Base-by-base conservation (phyloP, 805 yeast genomes). In the Wickerhamomyces bisporus region DNA sequence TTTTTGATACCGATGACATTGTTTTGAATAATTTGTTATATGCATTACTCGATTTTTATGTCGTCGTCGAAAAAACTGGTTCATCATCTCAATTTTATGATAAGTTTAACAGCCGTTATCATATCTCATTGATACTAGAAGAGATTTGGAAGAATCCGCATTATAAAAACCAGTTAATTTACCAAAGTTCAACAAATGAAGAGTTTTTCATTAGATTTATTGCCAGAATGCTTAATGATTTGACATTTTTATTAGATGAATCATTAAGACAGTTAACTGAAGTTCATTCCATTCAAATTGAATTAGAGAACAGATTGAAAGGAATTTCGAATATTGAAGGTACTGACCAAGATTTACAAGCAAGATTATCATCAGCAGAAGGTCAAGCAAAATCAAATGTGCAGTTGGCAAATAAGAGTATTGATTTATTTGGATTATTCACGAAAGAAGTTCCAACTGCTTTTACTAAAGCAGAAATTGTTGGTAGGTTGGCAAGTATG, bases 401-500 rank as follows among this genome's bases (percentile, higher is more conserved):
- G 69, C 86, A 85, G 35, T 66, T 93, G 45, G 79, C 93, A 14
- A 84, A 85, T 49, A 85, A 87, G 60, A 85, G 96, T 0, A 79
- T 89, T 62, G 74, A 73, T 30, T 65, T 93, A 45, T 82, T 93
- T 53, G 80, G 77, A 47, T 63, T 88, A 34, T 93, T 89, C 57
- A 87, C 98, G 0, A 70, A 76, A 41, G 91, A 91, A 45, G 86
- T 86, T 9, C 96, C 98, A 8, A 70, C 67, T 36, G 91, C 95
- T 0, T 93, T 93, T 62, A 77, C 79, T 4, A 82, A 86, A 30
- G 78, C 86, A 2, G 98, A 93, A 61, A 80, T 93, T 52, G 96
- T 91, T 30, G 96, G 88, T 52, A 74, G 98, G 60, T 68, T 93
- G 45, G 95, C 98, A 0, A 88, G 95, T 32, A 93, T 93, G 99